These are phyloP conservation scores for Exserohilum rostratum DNA, from an alignment of 2,329 filamentous ascomycete genomes.

Conservation along the genomic window DNA sequence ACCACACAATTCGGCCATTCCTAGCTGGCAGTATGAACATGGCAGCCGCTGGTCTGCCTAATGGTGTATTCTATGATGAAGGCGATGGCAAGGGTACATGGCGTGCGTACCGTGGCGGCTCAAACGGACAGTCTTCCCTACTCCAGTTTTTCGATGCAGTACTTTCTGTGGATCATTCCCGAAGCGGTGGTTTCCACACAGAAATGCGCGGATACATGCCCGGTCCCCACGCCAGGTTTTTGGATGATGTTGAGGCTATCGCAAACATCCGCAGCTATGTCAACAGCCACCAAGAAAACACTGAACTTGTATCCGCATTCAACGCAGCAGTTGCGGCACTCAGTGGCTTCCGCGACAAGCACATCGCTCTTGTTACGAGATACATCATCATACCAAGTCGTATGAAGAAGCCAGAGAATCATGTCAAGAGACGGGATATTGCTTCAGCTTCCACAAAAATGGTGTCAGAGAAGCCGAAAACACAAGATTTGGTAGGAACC, in stretches of 20 bases:
- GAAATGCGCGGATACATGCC: slow-evolving; percentile 64
- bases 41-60: slow-evolving; percentile 57
- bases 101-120: slow-evolving; percentile 60
- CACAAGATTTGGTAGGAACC: slow-evolving; percentile 54
- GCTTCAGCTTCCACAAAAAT: slow-evolving; percentile 54
- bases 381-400: slow-evolving; percentile 58
- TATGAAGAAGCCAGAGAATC: slow-evolving; percentile 28
- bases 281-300: slow-evolving; percentile 39
- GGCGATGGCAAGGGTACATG: slow-evolving; percentile 57
- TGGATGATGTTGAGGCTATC: slow-evolving; percentile 53
- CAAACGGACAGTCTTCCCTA: slow-evolving; percentile 62
- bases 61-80: slow-evolving; percentile 60
- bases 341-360: slow-evolving; percentile 56
- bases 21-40: slow-evolving; percentile 62
- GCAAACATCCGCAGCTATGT: slow-evolving; percentile 57
- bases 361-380: slow-evolving; percentile 60
- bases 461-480: slow-evolving; percentile 38
- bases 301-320: slow-evolving; percentile 51
- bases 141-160: slow-evolving; percentile 62
- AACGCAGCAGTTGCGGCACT: slow-evolving; percentile 55
- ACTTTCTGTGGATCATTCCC: slow-evolving; percentile 57
- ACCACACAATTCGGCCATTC: slow-evolving; percentile 59
- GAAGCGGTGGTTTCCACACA: slow-evolving; percentile 44
- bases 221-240: slow-evolving; percentile 57
- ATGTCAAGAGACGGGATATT: slow-evolving; percentile 46